Base-by-base conservation (phyloP, 768 basidiomycete species). In the Tephrocybe sp. region DNA sequence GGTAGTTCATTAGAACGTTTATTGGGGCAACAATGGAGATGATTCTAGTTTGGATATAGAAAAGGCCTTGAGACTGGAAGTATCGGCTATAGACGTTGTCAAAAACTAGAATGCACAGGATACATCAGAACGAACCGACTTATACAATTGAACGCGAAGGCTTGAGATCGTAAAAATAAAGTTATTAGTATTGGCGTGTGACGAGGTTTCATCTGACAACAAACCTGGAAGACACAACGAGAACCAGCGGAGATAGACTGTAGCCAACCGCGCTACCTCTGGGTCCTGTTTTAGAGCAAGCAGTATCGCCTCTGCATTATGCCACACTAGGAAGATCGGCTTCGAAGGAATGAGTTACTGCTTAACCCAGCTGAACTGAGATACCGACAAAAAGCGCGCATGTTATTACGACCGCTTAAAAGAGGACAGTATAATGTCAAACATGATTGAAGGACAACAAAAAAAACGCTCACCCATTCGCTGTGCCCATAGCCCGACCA, bases 401-500 rank as follows among this genome's bases (percentile, higher is more conserved):
- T 3, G 71, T 65, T 72, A 81, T 77, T 37, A 90, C 76, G 19
- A 91, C 75, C 36, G 71, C 86, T 88, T 18, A n/a, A 38, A 16
- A 3, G 31, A 16, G 10, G 30, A 7, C 2, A 18, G n/a, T n/a
- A n/a, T n/a, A n/a, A n/a, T n/a, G n/a, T n/a, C 11, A 34, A 12
- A 16, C 33, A 5, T 7, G 33, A 5, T 15, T 19, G 11, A 12
- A 16, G 12, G 24, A 12, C 34, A n/a, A 44, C 16, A 27, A 46
- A 41, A 22, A n/a, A 25, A 30, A 13, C 10, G 24, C 83, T 37
- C 53, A 86, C 85, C 72, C 88, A 91, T 92, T 54, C 93, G 73
- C 64, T 93, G 91, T 6, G 86, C 68, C 93, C 93, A 94, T 7
- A 94, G 74, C 3, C 94, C 93, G 7, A 97, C 90, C n/a, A 91